These are phyloP conservation scores for Venturia pyrina DNA, from an alignment of 2,329 filamentous ascomycete species.

Conservation along the genomic window DNA sequence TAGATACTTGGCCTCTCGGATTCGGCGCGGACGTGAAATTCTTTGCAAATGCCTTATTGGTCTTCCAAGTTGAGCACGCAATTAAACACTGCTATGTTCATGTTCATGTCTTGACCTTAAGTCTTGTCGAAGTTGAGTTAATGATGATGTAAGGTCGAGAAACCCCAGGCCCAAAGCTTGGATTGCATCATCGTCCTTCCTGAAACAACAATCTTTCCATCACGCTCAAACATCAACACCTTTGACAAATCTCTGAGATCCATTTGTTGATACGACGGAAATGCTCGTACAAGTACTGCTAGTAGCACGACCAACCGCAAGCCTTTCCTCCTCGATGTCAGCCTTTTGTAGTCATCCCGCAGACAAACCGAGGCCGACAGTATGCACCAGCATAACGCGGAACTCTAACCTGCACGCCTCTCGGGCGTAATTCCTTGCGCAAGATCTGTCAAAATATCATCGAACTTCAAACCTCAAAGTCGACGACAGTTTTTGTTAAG, in stretches of 20 bases:
- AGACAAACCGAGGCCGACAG: neutral
- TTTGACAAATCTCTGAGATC: neutral
- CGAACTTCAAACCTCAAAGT: neutral
- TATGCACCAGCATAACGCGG: neutral
- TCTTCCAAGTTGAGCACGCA: no score
- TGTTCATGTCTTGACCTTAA: no score
- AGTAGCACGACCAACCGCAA: neutral
- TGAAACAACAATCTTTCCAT: neutral
- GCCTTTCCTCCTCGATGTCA: neutral
- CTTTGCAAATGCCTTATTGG: no score
- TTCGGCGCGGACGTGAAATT: no score
- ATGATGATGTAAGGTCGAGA: neutral
- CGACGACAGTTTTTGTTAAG: neutral
- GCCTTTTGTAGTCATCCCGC: neutral
- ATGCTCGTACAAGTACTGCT: neutral
- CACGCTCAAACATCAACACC: neutral
- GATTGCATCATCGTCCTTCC: neutral
- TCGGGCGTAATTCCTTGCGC: neutral
- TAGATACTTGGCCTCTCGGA: no score
- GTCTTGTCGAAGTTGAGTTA: no score
- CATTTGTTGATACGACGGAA: neutral
- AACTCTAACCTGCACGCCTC: neutral
- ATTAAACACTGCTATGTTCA: no score
- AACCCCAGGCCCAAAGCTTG: neutral
- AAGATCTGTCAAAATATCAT: neutral